Conservation (phyloP, 2,329 filamentous ascomycete genomes). For the Penicillium sp. region DNA sequence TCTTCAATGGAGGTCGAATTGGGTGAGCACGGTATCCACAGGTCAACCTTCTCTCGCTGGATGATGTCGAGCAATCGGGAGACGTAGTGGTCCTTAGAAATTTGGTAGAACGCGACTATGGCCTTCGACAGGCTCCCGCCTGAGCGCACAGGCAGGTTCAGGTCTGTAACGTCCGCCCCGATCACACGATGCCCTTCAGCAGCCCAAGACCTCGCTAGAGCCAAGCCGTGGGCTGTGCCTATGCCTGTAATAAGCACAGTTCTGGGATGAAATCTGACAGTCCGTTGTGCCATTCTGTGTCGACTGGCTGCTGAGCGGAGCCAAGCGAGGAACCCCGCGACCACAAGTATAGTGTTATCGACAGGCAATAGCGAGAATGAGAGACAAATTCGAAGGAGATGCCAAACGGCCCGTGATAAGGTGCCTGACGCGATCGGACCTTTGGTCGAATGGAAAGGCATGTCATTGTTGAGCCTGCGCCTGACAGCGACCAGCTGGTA, state of each 20-base stretch:
- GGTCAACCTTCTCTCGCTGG: constrained; percentile 56
- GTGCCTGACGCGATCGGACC: constrained; percentile 9
- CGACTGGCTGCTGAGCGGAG: constrained; percentile 19
- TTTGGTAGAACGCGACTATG: constrained; percentile 54
- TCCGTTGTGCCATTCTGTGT: constrained; percentile 22
- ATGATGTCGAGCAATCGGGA: constrained; percentile 58
- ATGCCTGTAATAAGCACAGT: constrained; percentile 69
- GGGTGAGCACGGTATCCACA: constrained; percentile 74
- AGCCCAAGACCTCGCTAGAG: constrained; percentile 63
- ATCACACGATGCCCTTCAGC: constrained; percentile 65
- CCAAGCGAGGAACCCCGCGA: constrained; percentile 29
- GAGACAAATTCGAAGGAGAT: constrained; percentile 26
- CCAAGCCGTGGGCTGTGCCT: constrained; percentile 67
- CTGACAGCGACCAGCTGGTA: constrained; percentile 17
- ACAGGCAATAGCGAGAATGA: constrained; percentile 46
- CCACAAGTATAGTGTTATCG: constrained; percentile 45
- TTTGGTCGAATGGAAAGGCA: constrained; percentile 13
- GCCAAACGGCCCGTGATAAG: constrained; percentile 20
- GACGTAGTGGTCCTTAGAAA: constrained; percentile 52
- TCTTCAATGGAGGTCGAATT: constrained; percentile 64
- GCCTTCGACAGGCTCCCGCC: constrained; percentile 58
- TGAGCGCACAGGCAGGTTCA: constrained; percentile 44
- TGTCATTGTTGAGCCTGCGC: constrained; percentile 12
- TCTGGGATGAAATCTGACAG: constrained; percentile 43
- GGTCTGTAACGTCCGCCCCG: constrained; percentile 61